Evolutionary conservation across 164 flowering plant species (phyloP).

Genomic region (Magnolia changhungtana): DNA sequence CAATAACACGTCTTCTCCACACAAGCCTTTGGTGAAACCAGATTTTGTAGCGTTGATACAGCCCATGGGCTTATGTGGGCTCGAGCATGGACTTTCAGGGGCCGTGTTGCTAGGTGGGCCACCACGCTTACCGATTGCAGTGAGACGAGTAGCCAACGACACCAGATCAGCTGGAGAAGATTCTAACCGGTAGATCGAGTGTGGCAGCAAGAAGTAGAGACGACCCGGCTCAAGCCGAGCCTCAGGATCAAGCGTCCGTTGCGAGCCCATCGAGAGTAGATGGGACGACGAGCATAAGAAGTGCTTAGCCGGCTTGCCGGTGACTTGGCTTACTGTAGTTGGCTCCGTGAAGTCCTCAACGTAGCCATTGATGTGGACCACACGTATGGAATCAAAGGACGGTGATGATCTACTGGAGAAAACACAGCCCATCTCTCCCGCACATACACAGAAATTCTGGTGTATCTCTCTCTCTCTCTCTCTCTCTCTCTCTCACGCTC

Average conservation of each 20-base stretch:
- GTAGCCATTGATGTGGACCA: slow-evolving; percentile 41
- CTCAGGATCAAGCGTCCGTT: slow-evolving; percentile 23
- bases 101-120: background rate
- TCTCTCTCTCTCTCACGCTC: background rate
- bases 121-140: slow-evolving; percentile 15
- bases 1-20: slow-evolving; percentile 1
- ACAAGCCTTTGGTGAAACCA: background rate
- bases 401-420: slow-evolving; percentile 18
- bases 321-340: slow-evolving; percentile 27
- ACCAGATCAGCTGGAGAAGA: slow-evolving; percentile 8
- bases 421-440: slow-evolving; percentile 23
- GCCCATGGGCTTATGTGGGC: background rate
- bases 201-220: slow-evolving; percentile 38
- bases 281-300: slow-evolving; percentile 40
- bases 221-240: slow-evolving; percentile 29
- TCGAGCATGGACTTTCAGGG: background rate
- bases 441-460: slow-evolving; percentile 7
- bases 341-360: slow-evolving; percentile 37
- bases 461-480: slow-evolving; percentile 17
- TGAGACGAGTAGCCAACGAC: slow-evolving; percentile 4
- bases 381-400: slow-evolving; percentile 16
- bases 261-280: slow-evolving; percentile 18
- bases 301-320: slow-evolving; percentile 22
- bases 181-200: slow-evolving; percentile 20
- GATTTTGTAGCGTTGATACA: background rate